Percentiles rank a stretch among this genome's conserved stretches.
Evolutionary conservation across 2,329 filamentous ascomycete genomes (phyloP).

Genomic region (Incumbomyces delicatus): DNA sequence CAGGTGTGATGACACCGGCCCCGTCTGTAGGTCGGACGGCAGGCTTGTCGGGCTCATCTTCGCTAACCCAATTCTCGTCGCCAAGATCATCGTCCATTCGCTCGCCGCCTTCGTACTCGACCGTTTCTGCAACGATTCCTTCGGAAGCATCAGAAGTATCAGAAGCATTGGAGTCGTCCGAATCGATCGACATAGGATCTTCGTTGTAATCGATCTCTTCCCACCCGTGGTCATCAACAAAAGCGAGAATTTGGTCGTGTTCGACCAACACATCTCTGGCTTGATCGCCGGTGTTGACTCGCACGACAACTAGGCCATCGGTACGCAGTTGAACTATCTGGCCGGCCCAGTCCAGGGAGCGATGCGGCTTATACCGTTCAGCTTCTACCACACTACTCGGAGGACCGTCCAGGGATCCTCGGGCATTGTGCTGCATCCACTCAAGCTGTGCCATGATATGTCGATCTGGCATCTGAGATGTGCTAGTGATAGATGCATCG

Average conservation of each 20-base stretch:
- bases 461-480: background rate
- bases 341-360: slow-evolving; percentile 43
- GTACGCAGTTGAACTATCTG: slow-evolving; percentile 46
- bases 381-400: background rate
- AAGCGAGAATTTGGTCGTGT: slow-evolving; percentile 40
- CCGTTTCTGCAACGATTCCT: slow-evolving; percentile 22
- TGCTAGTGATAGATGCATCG: background rate
- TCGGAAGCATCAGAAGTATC: slow-evolving; percentile 14
- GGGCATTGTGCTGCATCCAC: slow-evolving; percentile 6
- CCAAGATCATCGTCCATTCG: slow-evolving; percentile 33
- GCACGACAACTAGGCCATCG: slow-evolving; percentile 44
- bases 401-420: background rate
- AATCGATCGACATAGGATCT: slow-evolving; percentile 25
- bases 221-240: slow-evolving; percentile 27
- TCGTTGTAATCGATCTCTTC: slow-evolving; percentile 25
- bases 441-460: background rate
- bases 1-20: background rate
- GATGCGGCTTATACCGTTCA: background rate
- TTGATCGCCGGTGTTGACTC: slow-evolving; percentile 42
- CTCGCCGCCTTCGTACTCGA: slow-evolving; percentile 36
- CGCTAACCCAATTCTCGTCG: slow-evolving; percentile 29
- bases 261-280: slow-evolving; percentile 41
- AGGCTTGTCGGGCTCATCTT: slow-evolving; percentile 6
- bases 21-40: background rate
- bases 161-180: slow-evolving; percentile 23